Evolutionary conservation across 1,284 basidiomycete genomes (phyloP).

Genomic region (Marasmius sp.): DNA sequence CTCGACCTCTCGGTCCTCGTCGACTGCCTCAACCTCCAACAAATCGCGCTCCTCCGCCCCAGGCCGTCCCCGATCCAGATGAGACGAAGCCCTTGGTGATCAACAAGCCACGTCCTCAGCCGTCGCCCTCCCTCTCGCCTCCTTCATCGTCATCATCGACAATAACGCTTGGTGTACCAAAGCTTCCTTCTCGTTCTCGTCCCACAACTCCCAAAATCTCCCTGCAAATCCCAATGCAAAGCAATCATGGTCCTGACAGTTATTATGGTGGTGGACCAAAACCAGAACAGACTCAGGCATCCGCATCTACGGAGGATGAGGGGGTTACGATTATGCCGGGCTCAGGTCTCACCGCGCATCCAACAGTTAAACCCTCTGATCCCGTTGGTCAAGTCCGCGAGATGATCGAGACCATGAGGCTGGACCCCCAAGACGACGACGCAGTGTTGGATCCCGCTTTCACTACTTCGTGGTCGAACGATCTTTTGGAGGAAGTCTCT

Average conservation of each 20-base stretch:
- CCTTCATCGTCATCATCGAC: constrained; percentile 27
- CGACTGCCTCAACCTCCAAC: constrained; percentile 48
- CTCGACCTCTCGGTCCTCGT: constrained; percentile 62
- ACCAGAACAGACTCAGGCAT: not conserved
- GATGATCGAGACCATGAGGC: constrained; percentile 21
- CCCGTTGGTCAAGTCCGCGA: constrained; percentile 37
- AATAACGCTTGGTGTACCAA: constrained; percentile 29
- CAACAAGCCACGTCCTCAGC: constrained; percentile 27
- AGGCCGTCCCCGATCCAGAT: constrained; percentile 17
- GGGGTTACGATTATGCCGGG: not conserved
- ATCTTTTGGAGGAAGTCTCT: constrained; percentile 69
- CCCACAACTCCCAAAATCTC: constrained; percentile 28
- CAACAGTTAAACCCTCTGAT: constrained; percentile 22
- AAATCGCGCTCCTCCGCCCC: constrained; percentile 28
- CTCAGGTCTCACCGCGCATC: not conserved
- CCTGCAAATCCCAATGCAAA: constrained; percentile 26
- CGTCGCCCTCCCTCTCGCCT: constrained; percentile 20
- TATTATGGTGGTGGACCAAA: constrained; percentile 15
- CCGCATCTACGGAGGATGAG: constrained; percentile 18
- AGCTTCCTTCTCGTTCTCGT: constrained; percentile 27
- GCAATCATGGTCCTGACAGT: not conserved
- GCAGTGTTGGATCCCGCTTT: constrained; percentile 21
- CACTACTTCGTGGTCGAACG: constrained; percentile 60
- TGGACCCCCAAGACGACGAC: constrained; percentile 24
- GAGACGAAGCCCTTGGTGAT: constrained; percentile 30